Conservation (phyloP, 805 yeast genomes). For the Candida gorgasii region DNA sequence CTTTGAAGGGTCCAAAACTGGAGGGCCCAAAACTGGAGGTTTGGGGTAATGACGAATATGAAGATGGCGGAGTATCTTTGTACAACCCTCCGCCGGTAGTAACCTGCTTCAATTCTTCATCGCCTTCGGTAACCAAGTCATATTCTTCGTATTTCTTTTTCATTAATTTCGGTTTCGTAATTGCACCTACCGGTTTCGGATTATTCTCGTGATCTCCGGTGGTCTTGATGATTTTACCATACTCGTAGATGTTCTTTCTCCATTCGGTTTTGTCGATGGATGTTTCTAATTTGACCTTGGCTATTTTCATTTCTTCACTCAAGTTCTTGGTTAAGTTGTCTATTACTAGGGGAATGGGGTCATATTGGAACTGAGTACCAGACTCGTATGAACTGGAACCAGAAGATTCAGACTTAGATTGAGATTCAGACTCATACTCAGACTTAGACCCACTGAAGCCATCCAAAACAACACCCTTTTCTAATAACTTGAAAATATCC, state of each 20-base stretch:
- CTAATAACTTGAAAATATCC: slow-evolving; percentile 56
- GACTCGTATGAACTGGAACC: no score
- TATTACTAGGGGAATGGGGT: slow-evolving; percentile 15
- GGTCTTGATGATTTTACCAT: slow-evolving; percentile 13
- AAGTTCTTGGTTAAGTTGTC: slow-evolving; percentile 26
- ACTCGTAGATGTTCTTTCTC: slow-evolving; percentile 21
- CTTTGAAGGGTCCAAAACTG: neutral
- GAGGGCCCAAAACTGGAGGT: no score
- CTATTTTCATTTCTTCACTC: slow-evolving; percentile 18
- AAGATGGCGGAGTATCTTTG: no score
- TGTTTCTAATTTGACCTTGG: slow-evolving; percentile 29
- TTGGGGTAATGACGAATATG: no score
- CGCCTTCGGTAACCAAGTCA: slow-evolving; percentile 12
- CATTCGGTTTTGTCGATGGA: slow-evolving; percentile 27
- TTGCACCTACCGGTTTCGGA: neutral
- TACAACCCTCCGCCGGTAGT: no score
- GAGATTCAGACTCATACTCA: neutral
- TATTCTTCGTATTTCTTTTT: slow-evolving; percentile 9
- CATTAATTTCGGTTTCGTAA: neutral
- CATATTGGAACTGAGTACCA: no score
- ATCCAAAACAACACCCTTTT: slow-evolving; percentile 19
- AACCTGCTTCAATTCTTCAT: slow-evolving; percentile 4
- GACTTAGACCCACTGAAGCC: neutral
- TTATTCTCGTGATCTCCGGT: neutral
- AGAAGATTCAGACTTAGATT: neutral